Evolutionary conservation across 306 rosid species (phyloP).

Genomic region (Rosa persica): DNA sequence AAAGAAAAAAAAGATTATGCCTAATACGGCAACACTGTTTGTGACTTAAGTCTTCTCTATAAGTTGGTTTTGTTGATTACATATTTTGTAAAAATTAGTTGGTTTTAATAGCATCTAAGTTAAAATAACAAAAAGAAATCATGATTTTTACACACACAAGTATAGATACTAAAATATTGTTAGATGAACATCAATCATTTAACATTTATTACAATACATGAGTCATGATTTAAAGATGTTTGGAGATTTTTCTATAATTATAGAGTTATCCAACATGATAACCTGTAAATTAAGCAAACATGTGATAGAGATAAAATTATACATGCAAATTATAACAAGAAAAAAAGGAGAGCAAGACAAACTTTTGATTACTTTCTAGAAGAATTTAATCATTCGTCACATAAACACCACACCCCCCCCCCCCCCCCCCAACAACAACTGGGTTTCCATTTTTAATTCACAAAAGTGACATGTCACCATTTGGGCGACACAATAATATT

Average conservation of each 20-base stretch:
- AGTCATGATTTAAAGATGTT: neutral
- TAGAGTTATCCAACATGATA: neutral
- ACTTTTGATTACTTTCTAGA: neutral
- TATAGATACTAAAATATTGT: too few species aligned
- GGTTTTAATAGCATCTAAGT: too few species aligned
- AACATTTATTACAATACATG: neutral
- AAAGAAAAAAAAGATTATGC: too few species aligned
- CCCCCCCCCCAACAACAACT: neutral
- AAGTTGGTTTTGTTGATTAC: too few species aligned
- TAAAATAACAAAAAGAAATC: too few species aligned
- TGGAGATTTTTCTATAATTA: neutral
- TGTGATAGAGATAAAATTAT: neutral
- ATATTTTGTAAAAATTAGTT: too few species aligned
- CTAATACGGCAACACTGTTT: too few species aligned
- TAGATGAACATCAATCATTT: neutral
- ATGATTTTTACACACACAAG: too few species aligned
- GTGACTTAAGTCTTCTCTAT: too few species aligned
- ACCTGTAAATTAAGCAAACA: too few species aligned
- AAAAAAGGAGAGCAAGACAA: neutral
- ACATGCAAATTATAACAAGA: neutral
- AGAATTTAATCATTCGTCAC: neutral
- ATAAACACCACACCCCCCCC: neutral
- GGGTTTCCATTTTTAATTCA: neutral
- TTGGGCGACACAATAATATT: neutral
- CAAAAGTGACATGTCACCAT: neutral